Evolutionary conservation across 345 rosid species (phyloP), one percentile per base, ranked within the genome.

Genomic region (Reutealis trisperma): DNA sequence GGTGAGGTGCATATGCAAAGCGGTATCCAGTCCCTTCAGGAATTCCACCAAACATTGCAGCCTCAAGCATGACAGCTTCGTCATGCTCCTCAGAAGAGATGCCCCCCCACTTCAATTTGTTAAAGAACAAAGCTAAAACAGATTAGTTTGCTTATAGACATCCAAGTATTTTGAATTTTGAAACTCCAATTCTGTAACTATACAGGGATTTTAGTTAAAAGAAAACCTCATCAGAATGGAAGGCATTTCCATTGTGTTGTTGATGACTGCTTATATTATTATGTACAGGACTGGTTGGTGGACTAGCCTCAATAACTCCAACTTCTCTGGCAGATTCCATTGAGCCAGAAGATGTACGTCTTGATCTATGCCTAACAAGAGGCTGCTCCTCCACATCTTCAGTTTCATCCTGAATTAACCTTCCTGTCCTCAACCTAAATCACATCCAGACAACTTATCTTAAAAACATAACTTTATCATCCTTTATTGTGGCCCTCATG

Each of bases 61-160:
- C 98, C 84, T 96, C 99, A 42, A 96, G 99, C 99, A 96, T 96
- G 74, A 96, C 98, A 60, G 99, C 98, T 79, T 96, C 99, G 86
- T 94, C 99, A 81, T 94, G 99, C 81, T 96, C 99, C 90, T 84
- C 90, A 1, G 99, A 92, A 63, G 99, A 96, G 72, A 96, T 91
- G 89, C 98, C 97, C 78, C 99, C 99, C 98, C 99, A 96, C 99
- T 96, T 70, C 22, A 60, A 78, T 77, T 65, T 51, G 75, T 30
- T 47, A 77, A 74, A 66, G 65, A 78, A 41, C 63, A 83, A 54
- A 67, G 55, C 78, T 54, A 49, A 63, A 79, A 24, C 42, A n/a
- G 30, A 72, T 63, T 52, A 63, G 59, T 74, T 66, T 6, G 62
- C 57, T n/a, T 2, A 74, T 25, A 34, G 41, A 67, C 49, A 58